phyloP scores from a whole-genome alignment of 306 rosid species.

The Glycine latifolia region DNA sequence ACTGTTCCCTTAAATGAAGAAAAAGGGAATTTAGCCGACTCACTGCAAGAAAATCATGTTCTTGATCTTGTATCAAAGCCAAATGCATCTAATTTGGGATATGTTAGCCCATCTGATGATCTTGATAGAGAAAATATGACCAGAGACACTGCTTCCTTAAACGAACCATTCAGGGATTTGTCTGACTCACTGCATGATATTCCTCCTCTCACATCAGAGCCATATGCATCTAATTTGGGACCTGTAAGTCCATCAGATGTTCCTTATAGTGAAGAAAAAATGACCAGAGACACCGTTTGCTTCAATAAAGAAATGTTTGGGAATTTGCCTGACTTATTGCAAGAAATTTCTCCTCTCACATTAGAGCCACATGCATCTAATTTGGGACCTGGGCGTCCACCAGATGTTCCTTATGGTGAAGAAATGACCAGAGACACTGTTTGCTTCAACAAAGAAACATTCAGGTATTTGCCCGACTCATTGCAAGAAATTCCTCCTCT shows the following conservation, averaged over 20 bases:
- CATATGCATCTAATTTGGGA: constrained; percentile 30
- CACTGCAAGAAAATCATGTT: constrained; percentile 32
- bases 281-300: constrained; percentile 48
- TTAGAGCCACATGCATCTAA: constrained; percentile 41
- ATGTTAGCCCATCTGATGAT: constrained; percentile 28
- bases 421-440: constrained; percentile 46
- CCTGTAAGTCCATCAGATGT: constrained; percentile 21
- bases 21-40: constrained; percentile 38
- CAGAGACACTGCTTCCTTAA: constrained; percentile 50
- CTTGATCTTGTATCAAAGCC: constrained; percentile 34
- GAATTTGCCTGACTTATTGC: constrained; percentile 41
- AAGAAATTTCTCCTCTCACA: constrained; percentile 43
- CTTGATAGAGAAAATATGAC: constrained; percentile 36
- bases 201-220: constrained; percentile 35
- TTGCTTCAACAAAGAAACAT: constrained; percentile 51
- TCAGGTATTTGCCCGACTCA: constrained; percentile 34
- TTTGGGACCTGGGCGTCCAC: constrained; percentile 13
- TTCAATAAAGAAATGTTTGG: constrained; percentile 44
- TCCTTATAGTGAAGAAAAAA: constrained; percentile 37
- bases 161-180: constrained; percentile 45
- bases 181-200: constrained; percentile 40
- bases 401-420: constrained; percentile 37
- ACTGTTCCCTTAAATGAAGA: constrained; percentile 50
- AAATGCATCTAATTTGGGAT: constrained; percentile 9
- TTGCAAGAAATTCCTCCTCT: constrained; percentile 44